Base-by-base conservation (phyloP, 495 filamentous ascomycete species). In the Thermochaetoides thermophila region DNA sequence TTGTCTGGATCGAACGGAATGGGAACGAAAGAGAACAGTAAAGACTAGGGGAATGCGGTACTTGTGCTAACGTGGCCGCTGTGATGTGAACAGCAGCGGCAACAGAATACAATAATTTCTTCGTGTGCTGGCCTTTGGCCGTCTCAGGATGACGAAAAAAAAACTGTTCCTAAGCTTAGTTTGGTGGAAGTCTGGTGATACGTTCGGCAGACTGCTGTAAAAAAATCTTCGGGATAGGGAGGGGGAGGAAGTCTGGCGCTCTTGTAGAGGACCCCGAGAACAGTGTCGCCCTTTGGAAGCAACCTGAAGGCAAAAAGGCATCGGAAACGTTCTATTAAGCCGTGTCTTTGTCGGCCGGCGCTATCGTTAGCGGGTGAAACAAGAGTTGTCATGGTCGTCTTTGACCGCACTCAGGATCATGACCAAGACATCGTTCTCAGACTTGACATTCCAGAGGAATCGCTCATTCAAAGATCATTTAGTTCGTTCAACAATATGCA, bases 341-440 rank as follows among this genome's bases (percentile, higher is more conserved):
- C 22, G 3, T n/a, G 14, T 23, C 39, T 42, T 42, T 42, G 29
- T 42, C n/a, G n/a, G 3, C 16, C 11, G n/a, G 29, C 5, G 29
- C 34, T 42, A 42, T 42, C 34, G 36, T 35, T 42, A 34, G 39
- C 9, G 14, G 10, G 24, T 10, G 25, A 1, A 10, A 28, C 20
- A 38, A 27, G 27, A 14, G 19, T 25, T 37, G 7, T 4, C 14
- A 11, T 29, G 3, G 3, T 7, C 28, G 13, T 19, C 17, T 38
- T 38, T 32, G 29, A 16, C 29, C 32, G 15, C 6, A 27, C 32
- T 16, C 30, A 13, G 28, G 19, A n/a, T n/a, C n/a, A 20, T 29
- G 40, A 40, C 42, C 29, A 37, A 44, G 42, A 44, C 42, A 44
- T 44, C 37, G 37, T 44, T n/a, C n/a, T n/a, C n/a, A n/a, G n/a